A percentile compares a stretch with the other conserved stretches of the same genome.
Conservation (phyloP, 176 grass and related monocot genomes). For the Oryza longistaminata region DNA sequence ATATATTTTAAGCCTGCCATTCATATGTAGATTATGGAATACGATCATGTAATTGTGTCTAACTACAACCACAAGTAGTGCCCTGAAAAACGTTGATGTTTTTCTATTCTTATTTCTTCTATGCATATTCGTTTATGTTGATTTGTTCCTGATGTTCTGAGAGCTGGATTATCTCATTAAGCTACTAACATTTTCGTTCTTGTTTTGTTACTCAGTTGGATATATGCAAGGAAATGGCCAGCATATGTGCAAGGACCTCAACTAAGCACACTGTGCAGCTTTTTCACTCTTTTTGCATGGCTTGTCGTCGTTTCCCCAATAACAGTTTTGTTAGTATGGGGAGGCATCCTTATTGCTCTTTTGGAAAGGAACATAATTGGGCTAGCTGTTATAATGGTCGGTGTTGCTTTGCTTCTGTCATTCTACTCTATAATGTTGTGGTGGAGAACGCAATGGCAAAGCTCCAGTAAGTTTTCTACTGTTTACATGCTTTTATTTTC, state of each 20-base stretch:
- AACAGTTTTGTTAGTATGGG: constrained; percentile 69
- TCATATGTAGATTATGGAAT: constrained; percentile 24
- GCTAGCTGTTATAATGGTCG: constrained; percentile 96
- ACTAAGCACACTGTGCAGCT: constrained; percentile 65
- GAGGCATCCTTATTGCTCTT: constrained; percentile 81
- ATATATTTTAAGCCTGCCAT: background rate
- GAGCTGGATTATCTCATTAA: background rate
- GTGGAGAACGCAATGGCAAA: constrained; percentile 99
- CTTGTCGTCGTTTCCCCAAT: constrained; percentile 81
- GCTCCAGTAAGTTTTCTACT: constrained; percentile 77
- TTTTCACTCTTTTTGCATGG: constrained; percentile 82
- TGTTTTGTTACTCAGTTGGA: constrained; percentile 73
- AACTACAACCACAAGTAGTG: background rate
- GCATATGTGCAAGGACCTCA: constrained; percentile 75
- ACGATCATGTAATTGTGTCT: background rate
- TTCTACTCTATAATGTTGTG: constrained; percentile 99
- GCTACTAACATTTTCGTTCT: constrained; percentile 32
- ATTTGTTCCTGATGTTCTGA: constrained; percentile 17
- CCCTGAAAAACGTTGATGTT: background rate
- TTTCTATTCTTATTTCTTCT: background rate
- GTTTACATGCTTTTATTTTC: constrained; percentile 35
- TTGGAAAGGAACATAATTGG: constrained; percentile 92
- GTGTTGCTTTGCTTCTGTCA: constrained; percentile 83
- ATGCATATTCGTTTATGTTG: constrained; percentile 12
- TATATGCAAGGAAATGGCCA: constrained; percentile 99